Percentiles rank a stretch among this genome's conserved stretches.
Evolutionary conservation across 1,284 basidiomycete genomes (phyloP).

Genomic region (Acaromyces ingoldii): DNA sequence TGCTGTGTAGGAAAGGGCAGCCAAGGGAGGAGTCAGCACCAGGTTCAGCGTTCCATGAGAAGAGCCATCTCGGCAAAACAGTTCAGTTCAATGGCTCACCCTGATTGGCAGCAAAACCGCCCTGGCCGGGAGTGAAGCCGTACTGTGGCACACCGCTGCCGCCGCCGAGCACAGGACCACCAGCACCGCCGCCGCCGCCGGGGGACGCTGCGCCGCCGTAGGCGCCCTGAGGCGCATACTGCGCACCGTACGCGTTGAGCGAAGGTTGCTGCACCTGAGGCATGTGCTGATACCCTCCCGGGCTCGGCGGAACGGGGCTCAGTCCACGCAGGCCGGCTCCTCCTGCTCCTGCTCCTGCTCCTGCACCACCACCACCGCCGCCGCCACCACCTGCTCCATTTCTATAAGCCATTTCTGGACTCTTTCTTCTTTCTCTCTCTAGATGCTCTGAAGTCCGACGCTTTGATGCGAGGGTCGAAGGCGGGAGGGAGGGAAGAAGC

Average conservation of each 20-base stretch:
- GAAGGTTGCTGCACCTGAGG: conserved; percentile 40
- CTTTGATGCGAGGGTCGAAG: too few relatives aligned
- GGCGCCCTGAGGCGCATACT: conserved; percentile 35
- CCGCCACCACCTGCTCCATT: too few relatives aligned
- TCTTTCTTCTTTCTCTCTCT: too few relatives aligned
- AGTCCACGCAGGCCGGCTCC: background rate
- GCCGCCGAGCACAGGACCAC: too few relatives aligned
- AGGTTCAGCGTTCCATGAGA: background rate
- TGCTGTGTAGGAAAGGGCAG: conserved; percentile 13
- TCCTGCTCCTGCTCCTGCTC: too few relatives aligned
- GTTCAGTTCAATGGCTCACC: conserved; percentile 20
- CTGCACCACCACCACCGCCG: too few relatives aligned
- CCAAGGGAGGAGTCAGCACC: background rate
- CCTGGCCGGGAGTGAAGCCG: conserved; percentile 35
- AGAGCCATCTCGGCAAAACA: background rate
- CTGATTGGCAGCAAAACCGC: conserved; percentile 43
- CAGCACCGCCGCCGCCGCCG: conserved; percentile 16
- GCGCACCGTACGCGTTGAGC: conserved; percentile 38
- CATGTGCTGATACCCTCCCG: conserved; percentile 15
- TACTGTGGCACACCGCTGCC: conserved; percentile 17
- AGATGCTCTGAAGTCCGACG: too few relatives aligned
- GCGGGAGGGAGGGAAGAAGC: too few relatives aligned
- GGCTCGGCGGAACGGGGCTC: conserved; percentile 12
- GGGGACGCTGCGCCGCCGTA: conserved; percentile 24
- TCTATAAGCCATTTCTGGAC: too few relatives aligned